Evolutionary conservation across 139 green algal species (phyloP).

Genomic region (Chlamydomonas sp.): DNA sequence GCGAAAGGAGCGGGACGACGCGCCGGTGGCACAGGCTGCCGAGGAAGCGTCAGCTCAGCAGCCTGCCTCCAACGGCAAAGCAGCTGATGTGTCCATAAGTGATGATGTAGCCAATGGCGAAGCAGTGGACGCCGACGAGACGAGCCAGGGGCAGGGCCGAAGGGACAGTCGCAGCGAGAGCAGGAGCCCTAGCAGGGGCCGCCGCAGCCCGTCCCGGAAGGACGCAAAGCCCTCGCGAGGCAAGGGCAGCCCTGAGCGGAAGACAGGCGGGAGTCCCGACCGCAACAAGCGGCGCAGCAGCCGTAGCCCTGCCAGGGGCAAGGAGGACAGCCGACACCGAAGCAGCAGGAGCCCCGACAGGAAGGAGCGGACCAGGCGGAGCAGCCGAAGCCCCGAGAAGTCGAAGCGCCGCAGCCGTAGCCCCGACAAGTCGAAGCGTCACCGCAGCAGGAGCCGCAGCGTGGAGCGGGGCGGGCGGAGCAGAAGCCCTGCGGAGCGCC

Average conservation of each 20-base stretch:
- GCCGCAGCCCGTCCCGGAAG: neutral
- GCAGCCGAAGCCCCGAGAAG: neutral
- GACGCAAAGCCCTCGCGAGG: neutral
- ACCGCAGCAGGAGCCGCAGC: conserved; percentile 3
- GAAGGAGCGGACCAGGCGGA: neutral
- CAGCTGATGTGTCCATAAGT: neutral
- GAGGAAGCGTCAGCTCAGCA: neutral
- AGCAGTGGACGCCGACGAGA: neutral
- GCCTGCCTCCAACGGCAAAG: too few species aligned
- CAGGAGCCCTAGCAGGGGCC: neutral
- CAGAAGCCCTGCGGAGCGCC: too few species aligned
- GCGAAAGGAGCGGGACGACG: conserved; percentile 2
- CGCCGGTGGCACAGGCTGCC: neutral
- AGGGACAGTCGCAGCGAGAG: conserved; percentile 1
- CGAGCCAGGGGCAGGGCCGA: too few species aligned
- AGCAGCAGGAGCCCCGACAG: neutral
- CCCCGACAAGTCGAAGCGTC: neutral
- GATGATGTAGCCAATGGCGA: neutral
- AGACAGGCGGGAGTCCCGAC: neutral
- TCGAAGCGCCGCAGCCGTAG: conserved; percentile 15
- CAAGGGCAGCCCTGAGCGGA: neutral
- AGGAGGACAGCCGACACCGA: neutral
- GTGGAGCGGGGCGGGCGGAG: too few species aligned
- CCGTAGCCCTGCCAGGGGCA: neutral
- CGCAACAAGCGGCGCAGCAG: neutral